Evolutionary conservation across 2,329 filamentous ascomycete genomes (phyloP).

Genomic region (Rhytidhysteron rufulum): DNA sequence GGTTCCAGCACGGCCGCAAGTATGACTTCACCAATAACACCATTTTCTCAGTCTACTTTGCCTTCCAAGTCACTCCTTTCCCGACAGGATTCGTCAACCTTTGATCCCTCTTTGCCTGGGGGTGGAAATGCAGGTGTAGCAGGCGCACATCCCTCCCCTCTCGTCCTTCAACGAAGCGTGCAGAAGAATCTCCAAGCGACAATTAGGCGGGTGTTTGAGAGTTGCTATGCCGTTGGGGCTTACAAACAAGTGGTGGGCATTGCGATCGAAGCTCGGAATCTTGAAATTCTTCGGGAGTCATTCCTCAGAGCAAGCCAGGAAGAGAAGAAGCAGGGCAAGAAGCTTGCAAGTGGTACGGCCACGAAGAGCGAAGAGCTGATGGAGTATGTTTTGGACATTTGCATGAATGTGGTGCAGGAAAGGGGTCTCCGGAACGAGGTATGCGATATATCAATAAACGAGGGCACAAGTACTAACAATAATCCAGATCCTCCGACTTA

Average conservation of each 20-base stretch:
- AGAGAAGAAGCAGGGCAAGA: slow-evolving; percentile 64
- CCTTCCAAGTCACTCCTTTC: slow-evolving; percentile 95
- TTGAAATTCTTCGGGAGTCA: slow-evolving; percentile 79
- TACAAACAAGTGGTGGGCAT: slow-evolving; percentile 97
- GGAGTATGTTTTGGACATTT: slow-evolving; percentile 93
- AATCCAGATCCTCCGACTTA: slow-evolving; percentile 73
- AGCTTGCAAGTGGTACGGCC: slow-evolving; percentile 48
- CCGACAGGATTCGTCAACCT: slow-evolving; percentile 65
- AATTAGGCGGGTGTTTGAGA: slow-evolving; percentile 87
- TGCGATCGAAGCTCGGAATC: slow-evolving; percentile 87
- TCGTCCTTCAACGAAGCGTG: slow-evolving; percentile 69
- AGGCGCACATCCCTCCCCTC: slow-evolving; percentile 52
- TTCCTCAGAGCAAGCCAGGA: slow-evolving; percentile 88
- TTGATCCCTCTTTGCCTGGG: slow-evolving; percentile 53
- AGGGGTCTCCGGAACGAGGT: slow-evolving; percentile 73
- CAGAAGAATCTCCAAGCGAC: slow-evolving; percentile 77
- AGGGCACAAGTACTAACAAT: slow-evolving; percentile 11
- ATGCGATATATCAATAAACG: slow-evolving; percentile 11
- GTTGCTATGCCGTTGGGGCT: slow-evolving; percentile 77
- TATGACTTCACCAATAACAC: slow-evolving; percentile 83
- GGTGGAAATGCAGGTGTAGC: slow-evolving; percentile 54
- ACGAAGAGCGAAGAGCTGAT: slow-evolving; percentile 83
- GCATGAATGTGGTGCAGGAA: slow-evolving; percentile 97
- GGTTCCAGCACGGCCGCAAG: slow-evolving; percentile 61
- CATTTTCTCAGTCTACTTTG: slow-evolving; percentile 89